Evolutionary conservation across 1,284 basidiomycete species (phyloP).

Genomic region (Dichomitus squalens): DNA sequence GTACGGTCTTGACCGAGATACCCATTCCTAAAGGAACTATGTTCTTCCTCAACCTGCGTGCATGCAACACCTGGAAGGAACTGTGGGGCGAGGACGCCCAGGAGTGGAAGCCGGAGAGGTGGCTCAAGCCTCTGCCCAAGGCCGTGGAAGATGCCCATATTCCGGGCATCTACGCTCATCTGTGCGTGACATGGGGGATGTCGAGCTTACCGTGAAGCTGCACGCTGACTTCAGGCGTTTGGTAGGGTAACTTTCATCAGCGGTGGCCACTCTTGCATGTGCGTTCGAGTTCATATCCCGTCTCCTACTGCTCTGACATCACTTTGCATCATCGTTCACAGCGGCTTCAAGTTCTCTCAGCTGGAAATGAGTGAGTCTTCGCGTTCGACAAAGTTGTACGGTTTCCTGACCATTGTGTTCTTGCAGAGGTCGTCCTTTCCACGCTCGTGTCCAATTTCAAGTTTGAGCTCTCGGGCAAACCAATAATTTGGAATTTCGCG

Average conservation of each 20-base stretch:
- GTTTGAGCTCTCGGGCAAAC: conserved; percentile 10
- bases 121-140: conserved; percentile 28
- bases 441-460: conserved; percentile 11
- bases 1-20: conserved; percentile 39
- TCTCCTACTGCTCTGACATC: too few relatives aligned
- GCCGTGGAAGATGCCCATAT: conserved; percentile 22
- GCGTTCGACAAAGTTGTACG: neutral
- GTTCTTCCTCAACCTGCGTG: conserved; percentile 49
- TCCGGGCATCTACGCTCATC: conserved; percentile 26
- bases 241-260: conserved; percentile 39
- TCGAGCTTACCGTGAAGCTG: too few relatives aligned
- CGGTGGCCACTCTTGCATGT: conserved; percentile 36
- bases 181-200: conserved; percentile 13
- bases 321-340: neutral
- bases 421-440: conserved; percentile 14
- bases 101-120: conserved; percentile 48
- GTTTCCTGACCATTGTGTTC: neutral
- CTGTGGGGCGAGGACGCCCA: conserved; percentile 59
- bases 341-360: conserved; percentile 17
- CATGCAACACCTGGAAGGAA: conserved; percentile 45
- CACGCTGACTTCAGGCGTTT: neutral
- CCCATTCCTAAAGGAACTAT: conserved; percentile 46
- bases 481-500: conserved; percentile 26
- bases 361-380: conserved; percentile 12
- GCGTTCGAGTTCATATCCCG: neutral